These are phyloP conservation scores for Boletus insuetus DNA, from an alignment of 768 basidiomycete species.

Conservation along the genomic window DNA sequence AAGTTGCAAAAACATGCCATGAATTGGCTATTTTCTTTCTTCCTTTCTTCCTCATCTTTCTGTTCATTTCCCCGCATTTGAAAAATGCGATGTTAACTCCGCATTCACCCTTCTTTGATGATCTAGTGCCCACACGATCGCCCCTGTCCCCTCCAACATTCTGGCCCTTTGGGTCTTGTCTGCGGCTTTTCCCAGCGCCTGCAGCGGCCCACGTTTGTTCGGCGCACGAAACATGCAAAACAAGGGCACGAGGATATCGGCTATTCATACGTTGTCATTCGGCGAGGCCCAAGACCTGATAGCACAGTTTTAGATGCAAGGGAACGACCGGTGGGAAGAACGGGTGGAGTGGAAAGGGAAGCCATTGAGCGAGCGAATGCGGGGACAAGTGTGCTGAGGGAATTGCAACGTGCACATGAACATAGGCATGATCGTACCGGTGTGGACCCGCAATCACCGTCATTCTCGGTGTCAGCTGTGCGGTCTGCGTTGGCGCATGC, in stretches of 20 bases:
- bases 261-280: constrained; percentile 90
- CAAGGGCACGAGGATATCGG: constrained; percentile 82
- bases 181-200: constrained; percentile 89
- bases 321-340: constrained; percentile 22
- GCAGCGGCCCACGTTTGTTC: constrained; percentile 82
- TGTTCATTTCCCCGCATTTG: constrained; percentile 16
- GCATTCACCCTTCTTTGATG: background rate
- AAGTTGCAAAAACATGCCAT: constrained; percentile 28
- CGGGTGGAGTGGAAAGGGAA: constrained; percentile 30
- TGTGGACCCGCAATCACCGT: constrained; percentile 29
- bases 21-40: background rate
- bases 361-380: constrained; percentile 26
- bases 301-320: constrained; percentile 1
- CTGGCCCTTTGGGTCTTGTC: constrained; percentile 49
- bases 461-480: constrained; percentile 11
- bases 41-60: background rate
- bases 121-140: constrained; percentile 87
- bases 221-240: constrained; percentile 83
- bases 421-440: constrained; percentile 12
- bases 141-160: constrained; percentile 70
- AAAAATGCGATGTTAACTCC: constrained; percentile 10
- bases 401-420: constrained; percentile 24
- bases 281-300: constrained; percentile 69
- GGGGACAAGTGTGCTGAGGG: constrained; percentile 19
- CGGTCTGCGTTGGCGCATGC: constrained; percentile 6